phyloP scores from a whole-genome alignment of 2,329 filamentous ascomycete species.

The Hymenoscyphus repandus region DNA sequence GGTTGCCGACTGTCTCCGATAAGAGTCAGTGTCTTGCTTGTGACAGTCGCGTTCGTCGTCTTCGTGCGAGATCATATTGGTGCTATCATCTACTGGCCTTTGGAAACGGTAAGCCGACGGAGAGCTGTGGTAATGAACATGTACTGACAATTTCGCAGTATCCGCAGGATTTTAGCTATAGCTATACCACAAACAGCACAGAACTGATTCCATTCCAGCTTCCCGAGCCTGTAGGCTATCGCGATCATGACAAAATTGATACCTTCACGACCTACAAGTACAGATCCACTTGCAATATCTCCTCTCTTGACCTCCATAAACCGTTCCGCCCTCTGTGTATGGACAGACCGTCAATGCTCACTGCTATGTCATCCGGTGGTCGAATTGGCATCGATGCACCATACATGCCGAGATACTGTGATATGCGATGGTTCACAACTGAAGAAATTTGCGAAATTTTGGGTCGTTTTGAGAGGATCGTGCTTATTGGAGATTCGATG shows the following conservation, averaged over 20 bases:
- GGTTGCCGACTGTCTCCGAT: constrained; percentile 15
- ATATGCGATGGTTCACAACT: constrained; percentile 43
- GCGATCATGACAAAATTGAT: constrained; percentile 27
- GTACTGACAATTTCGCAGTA: neutral
- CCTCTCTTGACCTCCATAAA: constrained; percentile 39
- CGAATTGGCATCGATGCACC: constrained; percentile 41
- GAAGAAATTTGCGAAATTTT: constrained; percentile 42
- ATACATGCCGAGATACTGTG: constrained; percentile 40
- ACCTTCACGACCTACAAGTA: constrained; percentile 39
- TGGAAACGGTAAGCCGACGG: too few relatives aligned
- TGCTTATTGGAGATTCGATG: constrained; percentile 45
- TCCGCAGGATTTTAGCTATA: neutral
- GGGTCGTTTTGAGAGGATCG: constrained; percentile 40
- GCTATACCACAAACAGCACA: constrained; percentile 7
- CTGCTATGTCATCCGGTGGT: constrained; percentile 35
- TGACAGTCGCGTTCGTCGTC: constrained; percentile 9
- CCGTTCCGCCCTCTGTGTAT: constrained; percentile 33
- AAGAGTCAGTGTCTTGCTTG: constrained; percentile 10
- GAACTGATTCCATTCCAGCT: constrained; percentile 15
- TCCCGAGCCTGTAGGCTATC: constrained; percentile 12
- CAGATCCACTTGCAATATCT: constrained; percentile 39
- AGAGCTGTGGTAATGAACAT: neutral
- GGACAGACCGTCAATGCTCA: constrained; percentile 34
- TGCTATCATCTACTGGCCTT: too few relatives aligned
- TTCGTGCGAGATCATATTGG: constrained; percentile 6